A percentile compares a stretch with the other conserved stretches of the same genome.
Evolutionary conservation across 495 filamentous ascomycete species (phyloP).

Genomic region (Penicillium macrosclerotiorum): DNA sequence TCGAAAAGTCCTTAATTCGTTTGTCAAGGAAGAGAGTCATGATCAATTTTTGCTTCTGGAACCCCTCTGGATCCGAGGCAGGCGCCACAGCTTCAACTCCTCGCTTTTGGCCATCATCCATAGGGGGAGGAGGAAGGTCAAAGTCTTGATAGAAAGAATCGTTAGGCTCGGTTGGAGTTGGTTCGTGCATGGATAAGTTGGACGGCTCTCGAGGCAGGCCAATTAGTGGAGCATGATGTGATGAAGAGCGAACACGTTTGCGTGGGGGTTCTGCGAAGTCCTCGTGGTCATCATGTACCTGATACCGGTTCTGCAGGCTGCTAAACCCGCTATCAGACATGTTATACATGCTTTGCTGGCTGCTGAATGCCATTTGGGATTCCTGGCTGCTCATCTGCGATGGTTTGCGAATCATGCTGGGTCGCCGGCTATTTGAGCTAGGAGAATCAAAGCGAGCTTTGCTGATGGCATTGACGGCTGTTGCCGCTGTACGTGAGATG

Average conservation of each 20-base stretch:
- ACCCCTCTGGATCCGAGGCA: constrained; percentile 61
- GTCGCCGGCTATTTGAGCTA: constrained; percentile 47
- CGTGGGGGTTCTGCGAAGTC: constrained; percentile 76
- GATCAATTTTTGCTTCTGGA: constrained; percentile 73
- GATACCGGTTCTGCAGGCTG: constrained; percentile 45
- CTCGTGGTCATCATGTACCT: constrained; percentile 47
- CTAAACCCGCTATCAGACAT: constrained; percentile 65
- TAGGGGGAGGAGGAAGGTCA: constrained; percentile 44
- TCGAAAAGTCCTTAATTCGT: constrained; percentile 58
- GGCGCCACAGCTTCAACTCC: constrained; percentile 69
- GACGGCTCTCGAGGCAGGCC: constrained; percentile 38
- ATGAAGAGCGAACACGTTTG: constrained; percentile 67
- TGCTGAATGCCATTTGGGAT: constrained; percentile 50
- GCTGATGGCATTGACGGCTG: constrained; percentile 90
- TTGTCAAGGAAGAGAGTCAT: constrained; percentile 87
- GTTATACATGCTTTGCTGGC: constrained; percentile 68
- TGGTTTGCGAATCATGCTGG: constrained; percentile 46
- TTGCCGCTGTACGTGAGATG: constrained; percentile 88
- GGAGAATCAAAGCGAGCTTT: constrained; percentile 93
- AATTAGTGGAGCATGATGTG: constrained; percentile 45
- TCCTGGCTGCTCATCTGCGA: constrained; percentile 68
- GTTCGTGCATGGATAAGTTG: constrained; percentile 41
- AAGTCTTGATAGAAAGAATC: constrained; percentile 76
- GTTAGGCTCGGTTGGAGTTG: constrained; percentile 83
- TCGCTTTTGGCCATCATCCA: constrained; percentile 52